Percentiles rank a stretch among this genome's conserved stretches.
phyloP scores from a whole-genome alignment of 148 eudicot genomes.

The Camellia japonica region DNA sequence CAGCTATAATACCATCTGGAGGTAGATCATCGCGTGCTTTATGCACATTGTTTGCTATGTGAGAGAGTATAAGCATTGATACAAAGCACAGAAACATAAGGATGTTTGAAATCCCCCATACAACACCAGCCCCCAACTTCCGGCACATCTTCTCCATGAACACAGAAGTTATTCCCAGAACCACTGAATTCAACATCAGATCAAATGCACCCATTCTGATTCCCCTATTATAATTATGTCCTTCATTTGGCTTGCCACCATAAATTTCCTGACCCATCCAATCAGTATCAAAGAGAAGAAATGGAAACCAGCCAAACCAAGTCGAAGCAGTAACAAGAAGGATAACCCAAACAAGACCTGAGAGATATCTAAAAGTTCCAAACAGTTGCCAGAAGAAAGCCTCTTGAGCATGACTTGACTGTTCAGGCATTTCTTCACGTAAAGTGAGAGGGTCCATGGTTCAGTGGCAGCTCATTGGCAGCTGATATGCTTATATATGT shows the following conservation, averaged over 20 bases:
- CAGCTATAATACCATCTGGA: slow-evolving; percentile 65
- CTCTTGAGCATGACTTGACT: slow-evolving; percentile 53
- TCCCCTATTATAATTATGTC: slow-evolving; percentile 56
- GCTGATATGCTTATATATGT: slow-evolving; percentile 68
- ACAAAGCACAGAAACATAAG: slow-evolving; percentile 74
- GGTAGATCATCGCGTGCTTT: slow-evolving; percentile 38
- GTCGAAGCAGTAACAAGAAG: slow-evolving; percentile 77
- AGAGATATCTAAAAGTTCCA: slow-evolving; percentile 72
- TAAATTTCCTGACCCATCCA: slow-evolving; percentile 97
- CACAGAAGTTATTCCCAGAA: slow-evolving; percentile 76
- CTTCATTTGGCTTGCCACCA: slow-evolving; percentile 86
- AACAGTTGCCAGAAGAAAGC: slow-evolving; percentile 93
- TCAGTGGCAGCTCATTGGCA: slow-evolving; percentile 67
- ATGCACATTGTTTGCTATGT: slow-evolving; percentile 38
- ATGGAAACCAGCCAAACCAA: slow-evolving; percentile 98
- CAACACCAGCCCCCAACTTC: slow-evolving; percentile 78
- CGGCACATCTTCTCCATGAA: slow-evolving; percentile 87
- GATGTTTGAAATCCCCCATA: slow-evolving; percentile 87
- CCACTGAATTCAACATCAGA: slow-evolving; percentile 78
- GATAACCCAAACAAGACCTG: slow-evolving; percentile 74
- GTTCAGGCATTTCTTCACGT: slow-evolving; percentile 27
- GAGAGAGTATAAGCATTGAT: slow-evolving; percentile 71
- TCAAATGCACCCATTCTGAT: slow-evolving; percentile 93
- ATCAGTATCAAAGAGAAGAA: slow-evolving; percentile 90
- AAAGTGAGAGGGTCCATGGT: slow-evolving; percentile 19